Conservation (phyloP, 2,329 filamentous ascomycete species). For the Aspergillus felis region DNA sequence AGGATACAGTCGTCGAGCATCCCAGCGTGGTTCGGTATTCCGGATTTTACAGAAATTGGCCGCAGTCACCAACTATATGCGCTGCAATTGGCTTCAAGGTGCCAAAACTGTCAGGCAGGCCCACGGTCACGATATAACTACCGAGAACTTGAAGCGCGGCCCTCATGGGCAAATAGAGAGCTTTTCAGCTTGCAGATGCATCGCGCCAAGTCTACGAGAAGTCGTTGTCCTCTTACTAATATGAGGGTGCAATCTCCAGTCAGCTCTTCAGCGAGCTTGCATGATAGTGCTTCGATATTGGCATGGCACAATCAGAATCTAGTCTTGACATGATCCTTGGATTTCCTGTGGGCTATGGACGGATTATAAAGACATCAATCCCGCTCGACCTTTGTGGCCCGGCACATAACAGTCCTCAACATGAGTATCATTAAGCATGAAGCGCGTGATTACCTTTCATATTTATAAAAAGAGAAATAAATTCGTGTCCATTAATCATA, state of each 20-base stretch:
- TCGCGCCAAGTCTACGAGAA: not conserved
- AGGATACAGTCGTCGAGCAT: not conserved
- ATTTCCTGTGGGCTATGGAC: slow-evolving; percentile 1
- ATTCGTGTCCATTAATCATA: slow-evolving; percentile 23
- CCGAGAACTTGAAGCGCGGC: not conserved
- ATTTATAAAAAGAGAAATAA: slow-evolving; percentile 8
- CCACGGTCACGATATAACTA: not conserved
- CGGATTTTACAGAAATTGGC: not conserved
- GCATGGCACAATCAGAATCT: not conserved
- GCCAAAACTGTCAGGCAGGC: not conserved
- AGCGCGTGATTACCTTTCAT: slow-evolving; percentile 12
- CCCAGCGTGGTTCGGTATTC: not conserved
- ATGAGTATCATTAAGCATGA: slow-evolving; percentile 13
- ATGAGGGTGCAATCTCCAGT: not conserved
- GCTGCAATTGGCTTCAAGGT: not conserved
- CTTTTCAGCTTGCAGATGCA: not conserved
- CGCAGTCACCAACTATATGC: not conserved
- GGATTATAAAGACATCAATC: slow-evolving; percentile 19
- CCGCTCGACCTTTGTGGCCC: slow-evolving; percentile 48
- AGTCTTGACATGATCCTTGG: not conserved
- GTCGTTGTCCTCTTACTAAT: not conserved
- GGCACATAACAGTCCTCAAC: slow-evolving; percentile 55
- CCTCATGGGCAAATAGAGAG: not conserved
- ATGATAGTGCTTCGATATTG: not conserved
- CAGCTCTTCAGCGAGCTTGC: not conserved